Base-by-base conservation (phyloP, 176 grass and related monocot species). In the Ananas comosus region DNA sequence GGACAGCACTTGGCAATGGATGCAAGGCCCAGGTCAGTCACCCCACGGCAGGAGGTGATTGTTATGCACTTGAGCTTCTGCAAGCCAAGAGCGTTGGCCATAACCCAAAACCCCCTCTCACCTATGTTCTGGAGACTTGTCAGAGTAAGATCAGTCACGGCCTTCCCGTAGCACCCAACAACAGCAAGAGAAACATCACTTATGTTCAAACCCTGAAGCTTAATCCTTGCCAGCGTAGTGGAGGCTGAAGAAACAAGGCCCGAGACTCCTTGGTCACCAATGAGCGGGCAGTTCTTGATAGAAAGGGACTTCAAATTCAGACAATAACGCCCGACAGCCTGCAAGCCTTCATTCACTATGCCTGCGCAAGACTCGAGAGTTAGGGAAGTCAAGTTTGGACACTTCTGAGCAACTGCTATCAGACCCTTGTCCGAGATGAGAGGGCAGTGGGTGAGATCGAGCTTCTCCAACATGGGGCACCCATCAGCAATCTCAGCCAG, bases 81-180 rank as follows among this genome's bases (percentile, higher is more conserved):
- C 64, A 99, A 74, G 64, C 90, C 90, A 59, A 88, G 75, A 65
- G 90, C 82, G 67, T 93, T 99, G 13, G 87, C 94, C 94, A 99
- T 99, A 53, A 99, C 94, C 94, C 90, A 99, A 68, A 91, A 99
- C 23, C 94, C 94, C 67, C 82, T 91, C 82, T 99, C 94, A 8
- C 79, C 87, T 7, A 99, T 81, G 0, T 50, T 70, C 2, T 85
- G 76, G 10, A 99, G 89, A 71, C 84, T 74, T 50, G 75, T 72
- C 0, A 99, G 79, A 9, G 80, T 73, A 51, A 99, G 70, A 17
- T 99, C 90, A 4, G 78, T 86, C 69, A 99, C 63, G 7, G 68
- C 70, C 72, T 88, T 99, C 8, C 94, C 89, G 0, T 99, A 92
- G 64, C 85, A 90, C 25, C 90, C 94, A 29, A 99, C 79, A 57